Base-by-base conservation (phyloP, 441 rosid species). In the Biscutella laevigata region DNA sequence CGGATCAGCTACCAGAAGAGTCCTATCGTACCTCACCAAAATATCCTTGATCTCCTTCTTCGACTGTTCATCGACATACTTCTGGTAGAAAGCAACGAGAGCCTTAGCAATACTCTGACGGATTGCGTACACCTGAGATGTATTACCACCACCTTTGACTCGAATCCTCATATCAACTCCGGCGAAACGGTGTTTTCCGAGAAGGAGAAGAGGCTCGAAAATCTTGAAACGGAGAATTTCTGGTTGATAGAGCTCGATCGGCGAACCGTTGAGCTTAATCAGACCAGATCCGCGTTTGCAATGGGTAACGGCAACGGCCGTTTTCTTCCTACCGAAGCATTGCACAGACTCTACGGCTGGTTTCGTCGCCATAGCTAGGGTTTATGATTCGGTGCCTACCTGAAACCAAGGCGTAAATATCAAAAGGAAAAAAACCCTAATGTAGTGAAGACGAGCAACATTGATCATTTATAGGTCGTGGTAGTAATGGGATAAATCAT, bases 41-140 rank as follows among this genome's bases (percentile, higher is more conserved):
- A 82, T 78, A 42, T 84, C 94, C 61, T 82, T 82, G 1, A 82
- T 80, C 77, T 82, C 94, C 76, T 83, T 86, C 77, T 86, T 86
- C 44, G 79, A 72, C 64, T 79, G 88, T 69, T 86, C 94, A 21
- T 84, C 94, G 0, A 84, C 87, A 26, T 40, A 78, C 77, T 84
- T 84, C 79, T 80, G 89, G 56, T 80, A 84, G 36, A 21, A 84
- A 2, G 94, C 84, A 0, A 84, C 87, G 0, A 84, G 71, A 0
- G 94, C 86, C 69, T 84, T 84, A 0, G 89, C 89, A 6, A 84
- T 84, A 49, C 87, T 80, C 71, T 82, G 94, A 32, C 94, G 66
- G 21, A 84, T 84, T 0, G 89, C 94, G 68, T 84, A 81, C 21
- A 81, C 83, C 84, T 84, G 88, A 1, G 88, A 79, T 12, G 92